Base-by-base conservation (phyloP, 2,329 filamentous ascomycete species). In the Botrytis byssoidea region DNA sequence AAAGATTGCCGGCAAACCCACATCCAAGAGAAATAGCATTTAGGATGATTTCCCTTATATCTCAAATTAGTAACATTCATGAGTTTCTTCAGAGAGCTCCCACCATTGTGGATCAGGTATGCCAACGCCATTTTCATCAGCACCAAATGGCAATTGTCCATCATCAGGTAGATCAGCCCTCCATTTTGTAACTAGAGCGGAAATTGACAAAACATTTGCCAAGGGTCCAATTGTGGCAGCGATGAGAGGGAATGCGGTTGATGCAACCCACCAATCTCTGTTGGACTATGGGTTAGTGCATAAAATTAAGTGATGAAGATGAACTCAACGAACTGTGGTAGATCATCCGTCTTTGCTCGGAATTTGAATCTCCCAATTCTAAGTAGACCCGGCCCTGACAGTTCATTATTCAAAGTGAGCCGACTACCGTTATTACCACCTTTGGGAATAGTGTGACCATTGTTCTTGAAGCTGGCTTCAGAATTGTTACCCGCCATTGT, bases 141-240 rank as follows among this genome's bases (percentile, higher is more conserved):
- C 77, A 5, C 86, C 83, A 3, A 81, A 77, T 6, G 82, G 81
- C 4, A 83, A 78, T 65, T 85, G 80, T 57, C 87, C 83, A 60
- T 85, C 79, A 71, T 86, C 84, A 4, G 86, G 82, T 1, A 87
- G 77, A 35, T 82, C 83, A 77, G 85, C 83, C 74, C 89, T 85
- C 91, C 91, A 93, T 18, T 86, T 86, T 29, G 87, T 88, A 2
- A 92, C 90, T 64, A 93, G 82, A 1, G 90, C 90, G 40, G 89
- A 89, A 71, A 93, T 90, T 1, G 89, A 91, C 74, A 91, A 84
- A 35, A 93, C 86, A 78, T 92, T 93, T 5, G 91, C 91, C n/a
- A 92, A 82, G 1, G 91, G 91, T 0, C 89, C 90, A n/a, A 91
- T 86, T 1, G 90, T 89, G 22, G 91, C 91, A 4, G 90, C 90